Evolutionary conservation across 2,329 filamentous ascomycete genomes (phyloP), one percentile per base, ranked within the genome.

Genomic region (Conoideocrella luteorostrata): DNA sequence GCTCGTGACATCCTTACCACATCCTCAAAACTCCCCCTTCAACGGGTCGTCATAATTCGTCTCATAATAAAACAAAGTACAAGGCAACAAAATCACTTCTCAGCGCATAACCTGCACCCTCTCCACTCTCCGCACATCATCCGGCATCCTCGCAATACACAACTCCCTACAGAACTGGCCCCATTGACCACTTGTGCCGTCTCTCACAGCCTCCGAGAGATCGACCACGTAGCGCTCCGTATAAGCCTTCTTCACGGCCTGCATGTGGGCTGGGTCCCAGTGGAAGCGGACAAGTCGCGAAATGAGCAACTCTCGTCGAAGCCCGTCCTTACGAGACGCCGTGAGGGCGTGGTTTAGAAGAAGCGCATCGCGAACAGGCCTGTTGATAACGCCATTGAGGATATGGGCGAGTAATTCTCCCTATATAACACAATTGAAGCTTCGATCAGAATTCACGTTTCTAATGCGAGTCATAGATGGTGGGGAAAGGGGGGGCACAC

Each of bases 371-470:
- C 93, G 87, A 50, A 95, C 88, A 5, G 93, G 90, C 47, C 86
- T 86, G 69, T 97, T 97, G 69, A 97, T 95, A 45, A 95, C 82
- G 56, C 93, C 93, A 67, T 97, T 96, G 58, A 98, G 83, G 54
- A 97, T 88, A 65, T 97, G 93, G 0, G 89, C 88, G 29, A 97
- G 80, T 17, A 95, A 82, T 69, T 98, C 93, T 51, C 93, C 93
- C 90, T 96, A 53, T 38, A 5, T 7, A n/a, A n/a, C n/a, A 22
- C n/a, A 1, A 7, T 7, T 7, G n/a, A n/a, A 33, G 30, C 30
- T 7, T 18, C 33, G 33, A 20, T 11, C 26, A 29, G 13, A 29
- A 7, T 29, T 29, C 26, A n/a, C n/a, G n/a, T n/a, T n/a, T n/a
- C n/a, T n/a, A n/a, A n/a, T n/a, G n/a, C n/a, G n/a, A n/a, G n/a